phyloP scores from a whole-genome alignment of 2,329 filamentous ascomycete species.

The Pseudogymnoascus pannorum region DNA sequence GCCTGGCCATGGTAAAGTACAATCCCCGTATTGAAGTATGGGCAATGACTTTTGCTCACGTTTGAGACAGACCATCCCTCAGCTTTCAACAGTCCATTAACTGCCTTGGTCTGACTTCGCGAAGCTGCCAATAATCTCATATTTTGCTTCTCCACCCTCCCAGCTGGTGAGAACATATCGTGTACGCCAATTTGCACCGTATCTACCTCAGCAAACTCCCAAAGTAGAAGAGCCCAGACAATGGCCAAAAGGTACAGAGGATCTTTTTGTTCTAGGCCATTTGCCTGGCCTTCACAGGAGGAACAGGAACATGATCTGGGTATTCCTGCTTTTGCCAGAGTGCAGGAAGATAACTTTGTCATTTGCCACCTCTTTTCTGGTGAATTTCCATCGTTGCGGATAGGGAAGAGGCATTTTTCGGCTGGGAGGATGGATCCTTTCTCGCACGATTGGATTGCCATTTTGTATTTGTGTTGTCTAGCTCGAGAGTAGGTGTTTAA shows the following conservation, averaged over 20 bases:
- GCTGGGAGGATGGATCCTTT: not conserved
- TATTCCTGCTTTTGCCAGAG: not conserved
- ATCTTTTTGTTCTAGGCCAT: not conserved
- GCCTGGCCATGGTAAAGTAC: not conserved
- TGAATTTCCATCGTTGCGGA: not conserved
- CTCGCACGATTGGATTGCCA: not conserved
- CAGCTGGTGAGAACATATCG: not conserved
- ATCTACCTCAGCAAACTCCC: not conserved
- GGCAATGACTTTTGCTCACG: not conserved
- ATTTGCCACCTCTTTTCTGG: not conserved
- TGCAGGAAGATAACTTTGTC: not conserved
- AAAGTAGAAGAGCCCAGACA: not conserved
- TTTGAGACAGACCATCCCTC: not conserved
- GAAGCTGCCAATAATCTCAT: not conserved
- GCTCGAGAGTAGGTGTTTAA: not conserved
- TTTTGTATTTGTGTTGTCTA: not conserved
- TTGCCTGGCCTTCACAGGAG: not conserved
- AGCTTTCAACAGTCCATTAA: not conserved
- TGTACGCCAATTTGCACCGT: not conserved
- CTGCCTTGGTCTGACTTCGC: not conserved
- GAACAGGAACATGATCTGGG: not conserved
- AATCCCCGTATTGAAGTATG: not conserved
- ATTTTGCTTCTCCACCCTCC: not conserved
- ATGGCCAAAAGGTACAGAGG: not conserved
- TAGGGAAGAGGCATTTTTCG: not conserved